Conservation (phyloP, 768 basidiomycete genomes). For the Baorangia bicolor region DNA sequence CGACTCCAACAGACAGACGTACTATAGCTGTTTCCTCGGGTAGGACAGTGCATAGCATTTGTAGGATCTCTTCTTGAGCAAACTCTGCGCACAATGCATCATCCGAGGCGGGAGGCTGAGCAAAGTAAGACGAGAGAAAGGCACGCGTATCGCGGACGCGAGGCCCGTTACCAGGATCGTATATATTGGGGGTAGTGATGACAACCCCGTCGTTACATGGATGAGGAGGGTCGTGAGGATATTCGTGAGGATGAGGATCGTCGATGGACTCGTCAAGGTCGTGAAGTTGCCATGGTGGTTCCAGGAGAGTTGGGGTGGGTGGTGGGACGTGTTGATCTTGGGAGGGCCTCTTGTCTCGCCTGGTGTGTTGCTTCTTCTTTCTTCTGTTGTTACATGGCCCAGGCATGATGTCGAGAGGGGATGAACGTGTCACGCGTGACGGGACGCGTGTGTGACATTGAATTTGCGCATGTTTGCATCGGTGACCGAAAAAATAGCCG, state of each 20-base stretch:
- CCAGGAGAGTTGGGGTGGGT: background rate
- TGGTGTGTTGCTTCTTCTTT: slow-evolving; percentile 37
- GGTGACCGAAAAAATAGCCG: slow-evolving; percentile 10
- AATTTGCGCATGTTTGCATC: slow-evolving; percentile 18
- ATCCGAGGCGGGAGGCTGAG: slow-evolving; percentile 59
- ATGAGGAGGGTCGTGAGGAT: background rate
- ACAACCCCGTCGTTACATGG: slow-evolving; percentile 14
- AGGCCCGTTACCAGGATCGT: slow-evolving; percentile 78
- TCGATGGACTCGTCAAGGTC: slow-evolving; percentile 7
- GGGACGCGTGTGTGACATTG: slow-evolving; percentile 32
- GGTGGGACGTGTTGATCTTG: background rate
- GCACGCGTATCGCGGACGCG: slow-evolving; percentile 66
- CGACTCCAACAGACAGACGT: slow-evolving; percentile 23
- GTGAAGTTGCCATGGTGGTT: background rate
- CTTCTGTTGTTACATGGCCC: slow-evolving; percentile 57
- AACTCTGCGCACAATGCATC: slow-evolving; percentile 76
- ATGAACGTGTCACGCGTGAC: slow-evolving; percentile 31
- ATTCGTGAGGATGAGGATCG: slow-evolving; percentile 8
- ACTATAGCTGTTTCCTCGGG: slow-evolving; percentile 75
- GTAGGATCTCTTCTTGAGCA: slow-evolving; percentile 68
- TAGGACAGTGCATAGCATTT: slow-evolving; percentile 68
- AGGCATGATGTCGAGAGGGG: slow-evolving; percentile 44
- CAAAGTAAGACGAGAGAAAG: slow-evolving; percentile 68
- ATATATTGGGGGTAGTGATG: slow-evolving; percentile 57
- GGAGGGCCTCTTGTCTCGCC: slow-evolving; percentile 34